phyloP scores from a whole-genome alignment of 148 eudicot genomes.

The Persicaria maculosa region DNA sequence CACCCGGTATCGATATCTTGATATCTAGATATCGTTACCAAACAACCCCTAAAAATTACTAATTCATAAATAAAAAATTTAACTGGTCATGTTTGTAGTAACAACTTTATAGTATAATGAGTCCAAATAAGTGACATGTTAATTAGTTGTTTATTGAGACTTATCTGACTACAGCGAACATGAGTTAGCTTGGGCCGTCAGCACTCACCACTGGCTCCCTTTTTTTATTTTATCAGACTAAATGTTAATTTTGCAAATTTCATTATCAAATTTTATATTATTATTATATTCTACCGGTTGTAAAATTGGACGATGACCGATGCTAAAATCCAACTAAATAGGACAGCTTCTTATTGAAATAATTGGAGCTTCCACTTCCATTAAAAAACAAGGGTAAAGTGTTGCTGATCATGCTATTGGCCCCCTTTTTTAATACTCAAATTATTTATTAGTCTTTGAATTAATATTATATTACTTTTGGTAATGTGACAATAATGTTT shows the following conservation, averaged over 20 bases:
- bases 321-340: neutral
- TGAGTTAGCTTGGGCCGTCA: constrained; percentile 1
- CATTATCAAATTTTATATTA: neutral
- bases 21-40: too few relatives aligned
- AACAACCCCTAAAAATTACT: too few relatives aligned
- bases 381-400: neutral
- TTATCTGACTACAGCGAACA: neutral
- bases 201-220: neutral
- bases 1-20: too few relatives aligned
- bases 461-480: too few relatives aligned
- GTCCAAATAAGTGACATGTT: neutral
- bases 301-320: neutral
- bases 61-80: too few relatives aligned
- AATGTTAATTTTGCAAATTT: neutral
- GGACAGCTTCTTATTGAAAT: neutral
- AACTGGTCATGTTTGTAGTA: too few relatives aligned
- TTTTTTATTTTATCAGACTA: neutral
- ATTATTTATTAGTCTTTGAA: neutral
- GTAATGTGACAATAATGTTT: too few relatives aligned
- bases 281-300: neutral
- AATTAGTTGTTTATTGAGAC: neutral
- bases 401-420: neutral
- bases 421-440: neutral
- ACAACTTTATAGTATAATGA: too few relatives aligned
- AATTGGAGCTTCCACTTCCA: constrained; percentile 1